Base-by-base conservation (phyloP, 2,329 filamentous ascomycete genomes). In the Biscogniauxia mediterranea region DNA sequence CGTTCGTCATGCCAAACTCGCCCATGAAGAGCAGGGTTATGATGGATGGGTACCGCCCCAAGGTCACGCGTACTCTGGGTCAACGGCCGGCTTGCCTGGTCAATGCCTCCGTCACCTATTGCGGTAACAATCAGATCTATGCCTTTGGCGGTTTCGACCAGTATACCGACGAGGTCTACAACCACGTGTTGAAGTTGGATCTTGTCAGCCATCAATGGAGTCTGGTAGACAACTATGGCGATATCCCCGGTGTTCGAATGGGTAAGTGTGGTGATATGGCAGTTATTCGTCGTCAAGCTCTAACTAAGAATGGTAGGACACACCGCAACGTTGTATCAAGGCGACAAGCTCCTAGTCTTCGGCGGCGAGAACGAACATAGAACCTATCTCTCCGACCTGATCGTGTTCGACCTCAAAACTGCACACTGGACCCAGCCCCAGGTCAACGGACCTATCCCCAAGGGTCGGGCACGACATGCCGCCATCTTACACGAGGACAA, bases 71-170 rank as follows among this genome's bases (percentile, higher is more conserved):
- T 70, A 91, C 90, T 13, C 81, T 90, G 55, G 90, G 90, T 54
- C 88, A 92, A 77, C 87, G 93, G 67, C 95, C 95, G 46, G 93
- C 95, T 42, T 98, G 94, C 73, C 83, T 99, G 55, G 94, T 99
- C 68, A 99, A 99, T 81, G 95, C 95, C 57, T 98, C 95, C 0
- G 94, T 98, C 63, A 99, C 95, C n/a, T 97, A 97, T 76, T 97
- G 95, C 72, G 93, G 93, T 62, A 95, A 97, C 78, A 95, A 98
- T 75, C 89, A 95, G 76, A 98, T 99, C 70, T 98, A 96, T 77
- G 95, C 94, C 11, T 99, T 99, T 80, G 95, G 95, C 52, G 95
- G 95, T 19, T 99, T 99, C 73, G 95, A 99, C 74, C 94, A 98
- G 77, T 98, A 97, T 74, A 99, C 95, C 0, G 95, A 99, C 75